Evolutionary conservation across 371 early-diverging fungal genomes (phyloP).

Genomic region (Rhizopus stolonifer): DNA sequence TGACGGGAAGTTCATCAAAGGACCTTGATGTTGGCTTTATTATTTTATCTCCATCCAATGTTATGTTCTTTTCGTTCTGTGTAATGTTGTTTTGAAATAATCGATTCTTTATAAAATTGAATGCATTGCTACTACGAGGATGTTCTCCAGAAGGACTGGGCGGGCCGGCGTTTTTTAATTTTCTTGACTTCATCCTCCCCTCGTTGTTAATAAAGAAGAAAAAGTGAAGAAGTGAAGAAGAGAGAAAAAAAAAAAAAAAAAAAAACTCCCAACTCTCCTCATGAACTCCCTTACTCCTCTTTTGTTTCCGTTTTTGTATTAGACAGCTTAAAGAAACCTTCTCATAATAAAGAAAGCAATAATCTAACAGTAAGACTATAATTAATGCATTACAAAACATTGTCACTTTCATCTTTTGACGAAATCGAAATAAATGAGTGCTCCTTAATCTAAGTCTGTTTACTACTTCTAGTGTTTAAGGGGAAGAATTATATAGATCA

Average conservation of each 20-base stretch:
- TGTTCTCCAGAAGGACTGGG: not conserved
- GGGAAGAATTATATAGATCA: too few species aligned
- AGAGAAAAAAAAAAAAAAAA: slow-evolving; percentile 1
- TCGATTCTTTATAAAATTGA: slow-evolving; percentile 25
- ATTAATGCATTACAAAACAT: too few species aligned
- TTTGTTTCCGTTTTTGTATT: not conserved
- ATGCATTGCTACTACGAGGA: slow-evolving; percentile 6
- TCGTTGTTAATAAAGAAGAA: slow-evolving; percentile 3
- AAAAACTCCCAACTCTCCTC: slow-evolving; percentile 5
- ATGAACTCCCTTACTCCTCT: not conserved
- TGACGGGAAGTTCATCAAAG: slow-evolving; percentile 4
- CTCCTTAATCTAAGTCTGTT: too few species aligned
- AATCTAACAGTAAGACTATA: too few species aligned
- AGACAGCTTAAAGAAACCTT: not conserved
- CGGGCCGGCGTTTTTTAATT: slow-evolving; percentile 5
- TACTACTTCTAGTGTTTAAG: too few species aligned
- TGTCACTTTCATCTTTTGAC: too few species aligned
- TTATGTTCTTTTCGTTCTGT: not conserved
- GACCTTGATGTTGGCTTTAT: slow-evolving; percentile 9
- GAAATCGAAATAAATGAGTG: too few species aligned
- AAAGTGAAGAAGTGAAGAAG: slow-evolving; percentile 2
- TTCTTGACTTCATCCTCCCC: slow-evolving; percentile 24
- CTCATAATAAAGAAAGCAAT: not conserved
- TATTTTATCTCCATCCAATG: not conserved
- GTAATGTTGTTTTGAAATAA: slow-evolving; percentile 12